A percentile compares a stretch with the other conserved stretches of the same genome.
Evolutionary conservation across 2,329 filamentous ascomycete species (phyloP).

Genomic region (Aspergillus quadricinctus): DNA sequence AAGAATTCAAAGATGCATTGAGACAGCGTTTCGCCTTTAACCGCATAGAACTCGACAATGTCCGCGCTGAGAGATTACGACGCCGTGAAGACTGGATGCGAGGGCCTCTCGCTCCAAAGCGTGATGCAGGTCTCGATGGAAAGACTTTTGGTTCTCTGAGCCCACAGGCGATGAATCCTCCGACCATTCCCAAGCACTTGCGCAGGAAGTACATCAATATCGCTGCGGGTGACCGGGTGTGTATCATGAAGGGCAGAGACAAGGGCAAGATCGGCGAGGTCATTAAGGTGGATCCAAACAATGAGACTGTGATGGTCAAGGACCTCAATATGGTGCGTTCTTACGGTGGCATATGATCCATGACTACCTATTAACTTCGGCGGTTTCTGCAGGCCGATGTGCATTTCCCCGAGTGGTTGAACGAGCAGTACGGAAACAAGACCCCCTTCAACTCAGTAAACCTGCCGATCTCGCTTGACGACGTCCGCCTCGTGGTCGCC

Average conservation of each 20-base stretch:
- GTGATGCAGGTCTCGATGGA: constrained; percentile 59
- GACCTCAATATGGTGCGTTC: constrained; percentile 57
- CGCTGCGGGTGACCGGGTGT: constrained; percentile 70
- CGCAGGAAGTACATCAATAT: constrained; percentile 55
- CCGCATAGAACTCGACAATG: constrained; percentile 30
- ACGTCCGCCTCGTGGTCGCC: constrained; percentile 77
- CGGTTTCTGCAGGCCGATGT: constrained; percentile 36
- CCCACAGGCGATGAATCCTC: constrained; percentile 29
- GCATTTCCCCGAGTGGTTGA: constrained; percentile 35
- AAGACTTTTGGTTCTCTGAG: constrained; percentile 58
- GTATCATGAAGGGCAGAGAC: constrained; percentile 71
- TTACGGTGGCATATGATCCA: background rate
- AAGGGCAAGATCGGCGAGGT: constrained; percentile 82
- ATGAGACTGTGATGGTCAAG: constrained; percentile 58
- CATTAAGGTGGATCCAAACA: constrained; percentile 49
- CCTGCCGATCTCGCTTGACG: constrained; percentile 60
- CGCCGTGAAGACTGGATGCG: constrained; percentile 73
- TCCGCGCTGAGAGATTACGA: constrained; percentile 50
- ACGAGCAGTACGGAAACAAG: constrained; percentile 34
- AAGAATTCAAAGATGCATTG: constrained; percentile 27
- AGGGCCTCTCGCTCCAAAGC: constrained; percentile 72
- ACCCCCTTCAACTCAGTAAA: constrained; percentile 46
- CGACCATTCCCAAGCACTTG: constrained; percentile 38
- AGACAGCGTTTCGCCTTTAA: constrained; percentile 29
- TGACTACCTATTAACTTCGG: background rate